Base-by-base conservation (phyloP, 305 asterid genomes). In the Solanum hybrid region DNA sequence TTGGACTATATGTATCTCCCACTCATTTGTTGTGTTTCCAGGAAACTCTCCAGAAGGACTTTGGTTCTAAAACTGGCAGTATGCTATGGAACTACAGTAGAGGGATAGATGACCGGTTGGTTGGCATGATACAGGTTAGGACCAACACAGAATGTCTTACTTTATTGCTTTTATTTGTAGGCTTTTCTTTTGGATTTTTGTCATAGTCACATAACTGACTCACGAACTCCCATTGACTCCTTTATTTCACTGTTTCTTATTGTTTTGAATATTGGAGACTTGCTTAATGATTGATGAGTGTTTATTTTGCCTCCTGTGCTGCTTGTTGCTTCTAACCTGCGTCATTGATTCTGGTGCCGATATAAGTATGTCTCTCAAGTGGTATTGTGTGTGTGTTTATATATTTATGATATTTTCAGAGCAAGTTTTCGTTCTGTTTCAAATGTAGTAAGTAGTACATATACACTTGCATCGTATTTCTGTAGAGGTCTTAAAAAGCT, bases 11-110 rank as follows among this genome's bases (percentile, higher is more conserved):
- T 57, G 4, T 82, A 31, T 57, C 45, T 85, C 41, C 77, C 36
- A 17, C 41, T 61, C 87, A 82, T 45, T 84, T 32, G 73, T 65
- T 89, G 15, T 89, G 89, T 89, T 89, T 89, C 38, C 94, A 97
- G 99, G 99, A 97, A 91, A 95, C 96, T 86, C 99, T 97, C 91
- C 99, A 96, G 90, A 97, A 93, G 92, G 96, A 97, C 92, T 97
- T 97, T 91, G 98, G 99, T 89, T 84, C 77, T 93, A 97, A 96
- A 94, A 96, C 96, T 89, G 99, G 99, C 88, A 97, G 95, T 91
- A 97, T 95, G 98, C 94, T 97, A 85, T 97, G 99, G 99, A 97
- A 95, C 93, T 96, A 93, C 68, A 93, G 99, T 91, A 93, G 98
- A 93, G 99, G 99, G 90, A 93, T 97, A 72, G 99, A 97, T 90